phyloP scores from a whole-genome alignment of 768 basidiomycete genomes.

The Sporobolomyces pararoseus region DNA sequence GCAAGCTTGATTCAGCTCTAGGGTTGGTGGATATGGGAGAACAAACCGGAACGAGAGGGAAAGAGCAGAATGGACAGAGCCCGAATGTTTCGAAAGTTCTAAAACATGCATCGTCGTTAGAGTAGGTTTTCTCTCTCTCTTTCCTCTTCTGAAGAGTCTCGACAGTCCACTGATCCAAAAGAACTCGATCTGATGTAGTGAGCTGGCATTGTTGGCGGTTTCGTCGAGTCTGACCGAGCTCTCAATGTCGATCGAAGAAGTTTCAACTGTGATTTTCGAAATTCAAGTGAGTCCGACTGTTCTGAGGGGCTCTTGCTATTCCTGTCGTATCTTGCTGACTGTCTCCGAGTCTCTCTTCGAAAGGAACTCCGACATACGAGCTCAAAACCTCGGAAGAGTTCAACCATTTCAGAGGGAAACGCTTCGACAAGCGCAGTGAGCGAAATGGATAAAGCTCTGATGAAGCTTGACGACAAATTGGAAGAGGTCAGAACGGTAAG shows the following conservation, averaged over 20 bases:
- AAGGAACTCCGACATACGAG: constrained; percentile 44
- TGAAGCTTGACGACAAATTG: constrained; percentile 37
- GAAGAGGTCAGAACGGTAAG: constrained; percentile 36
- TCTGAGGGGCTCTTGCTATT: too few relatives aligned
- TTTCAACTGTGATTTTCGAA: constrained; percentile 42
- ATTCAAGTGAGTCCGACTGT: constrained; percentile 37
- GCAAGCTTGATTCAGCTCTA: too few relatives aligned
- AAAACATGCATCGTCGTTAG: neutral
- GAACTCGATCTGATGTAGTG: constrained; percentile 5
- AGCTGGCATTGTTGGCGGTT: constrained; percentile 32
- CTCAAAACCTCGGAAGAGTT: neutral
- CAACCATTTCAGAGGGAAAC: neutral
- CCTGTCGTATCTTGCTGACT: too few relatives aligned
- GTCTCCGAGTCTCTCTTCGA: too few relatives aligned
- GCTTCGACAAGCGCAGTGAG: neutral
- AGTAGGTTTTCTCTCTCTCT: neutral
- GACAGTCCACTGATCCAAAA: too few relatives aligned
- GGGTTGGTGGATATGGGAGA: neutral
- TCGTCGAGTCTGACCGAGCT: constrained; percentile 42
- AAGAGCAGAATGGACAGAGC: too few relatives aligned
- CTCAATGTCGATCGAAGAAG: constrained; percentile 29
- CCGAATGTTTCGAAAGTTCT: neutral
- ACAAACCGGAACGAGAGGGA: neutral
- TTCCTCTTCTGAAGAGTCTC: too few relatives aligned
- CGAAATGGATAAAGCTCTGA: constrained; percentile 40